These are phyloP conservation scores for Mycena haematopus DNA, from an alignment of 768 basidiomycete species.

Conservation along the genomic window DNA sequence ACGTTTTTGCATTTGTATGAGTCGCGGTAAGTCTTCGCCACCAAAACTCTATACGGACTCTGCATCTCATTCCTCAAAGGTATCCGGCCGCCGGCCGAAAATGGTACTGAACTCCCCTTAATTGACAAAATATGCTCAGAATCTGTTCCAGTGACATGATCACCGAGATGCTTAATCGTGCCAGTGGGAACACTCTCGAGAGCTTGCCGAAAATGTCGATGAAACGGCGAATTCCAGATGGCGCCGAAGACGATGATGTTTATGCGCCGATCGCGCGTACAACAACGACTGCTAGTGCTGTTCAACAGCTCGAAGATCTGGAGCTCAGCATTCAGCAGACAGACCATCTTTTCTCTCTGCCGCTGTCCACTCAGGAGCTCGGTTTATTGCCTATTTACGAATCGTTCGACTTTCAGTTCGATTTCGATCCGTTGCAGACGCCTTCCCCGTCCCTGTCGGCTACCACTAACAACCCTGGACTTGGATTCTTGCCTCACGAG, in stretches of 20 bases:
- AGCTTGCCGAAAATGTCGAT: not conserved
- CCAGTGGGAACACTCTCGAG: not conserved
- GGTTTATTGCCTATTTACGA: slow-evolving; percentile 17
- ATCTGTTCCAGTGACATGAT: slow-evolving; percentile 6
- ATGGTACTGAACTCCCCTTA: not conserved
- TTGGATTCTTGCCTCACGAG: not conserved
- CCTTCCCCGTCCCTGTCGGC: not conserved
- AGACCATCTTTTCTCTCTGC: slow-evolving; percentile 18
- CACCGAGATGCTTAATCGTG: slow-evolving; percentile 21
- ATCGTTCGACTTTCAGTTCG: slow-evolving; percentile 14
- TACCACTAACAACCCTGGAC: not conserved
- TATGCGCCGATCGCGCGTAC: not conserved
- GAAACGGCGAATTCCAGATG: slow-evolving; percentile 8
- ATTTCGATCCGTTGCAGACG: not conserved
- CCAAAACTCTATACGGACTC: not conserved
- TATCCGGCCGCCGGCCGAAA: slow-evolving; percentile 15
- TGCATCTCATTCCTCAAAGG: slow-evolving; percentile 4
- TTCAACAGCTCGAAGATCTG: slow-evolving; percentile 6
- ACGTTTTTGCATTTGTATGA: slow-evolving; percentile 18
- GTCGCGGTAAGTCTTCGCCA: slow-evolving; percentile 1
- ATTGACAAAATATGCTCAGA: not conserved
- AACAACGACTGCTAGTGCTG: not conserved
- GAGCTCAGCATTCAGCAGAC: slow-evolving; percentile 8
- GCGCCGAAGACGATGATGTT: not conserved
- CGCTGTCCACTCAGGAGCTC: slow-evolving; percentile 19